phyloP scores from a whole-genome alignment of 1,284 basidiomycete genomes.

The Ustilago loliicola region DNA sequence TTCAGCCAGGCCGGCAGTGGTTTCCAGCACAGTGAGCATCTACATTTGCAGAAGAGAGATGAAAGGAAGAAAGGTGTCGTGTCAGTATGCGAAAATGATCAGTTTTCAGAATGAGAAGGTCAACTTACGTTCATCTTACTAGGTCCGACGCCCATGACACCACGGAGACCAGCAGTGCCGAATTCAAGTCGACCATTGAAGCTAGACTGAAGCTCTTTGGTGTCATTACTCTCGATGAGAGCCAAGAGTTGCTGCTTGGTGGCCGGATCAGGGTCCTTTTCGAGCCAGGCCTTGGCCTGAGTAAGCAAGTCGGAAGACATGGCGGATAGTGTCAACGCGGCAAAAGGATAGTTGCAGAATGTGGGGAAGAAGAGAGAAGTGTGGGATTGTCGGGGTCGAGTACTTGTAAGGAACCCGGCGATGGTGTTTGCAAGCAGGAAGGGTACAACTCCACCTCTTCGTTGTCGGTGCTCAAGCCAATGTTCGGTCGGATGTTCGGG shows the following conservation, averaged over 20 bases:
- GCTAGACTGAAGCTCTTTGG: slow-evolving; percentile 48
- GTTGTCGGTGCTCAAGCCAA: slow-evolving; percentile 4
- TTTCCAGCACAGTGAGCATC: slow-evolving; percentile 61
- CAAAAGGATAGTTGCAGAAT: neutral
- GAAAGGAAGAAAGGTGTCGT: neutral
- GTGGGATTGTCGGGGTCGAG: neutral
- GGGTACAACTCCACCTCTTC: slow-evolving; percentile 11
- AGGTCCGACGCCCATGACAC: slow-evolving; percentile 60
- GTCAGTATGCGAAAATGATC: too few relatives aligned
- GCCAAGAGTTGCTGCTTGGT: slow-evolving; percentile 43
- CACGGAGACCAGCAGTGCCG: slow-evolving; percentile 62
- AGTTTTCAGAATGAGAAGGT: neutral
- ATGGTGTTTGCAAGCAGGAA: slow-evolving; percentile 2
- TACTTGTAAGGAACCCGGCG: slow-evolving; percentile 11
- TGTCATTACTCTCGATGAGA: slow-evolving; percentile 46
- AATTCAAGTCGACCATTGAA: slow-evolving; percentile 60
- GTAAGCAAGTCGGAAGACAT: slow-evolving; percentile 37
- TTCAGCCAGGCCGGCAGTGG: slow-evolving; percentile 57
- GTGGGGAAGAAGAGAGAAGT: neutral
- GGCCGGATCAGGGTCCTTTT: slow-evolving; percentile 54
- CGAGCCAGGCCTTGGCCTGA: slow-evolving; percentile 58
- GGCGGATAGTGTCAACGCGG: neutral
- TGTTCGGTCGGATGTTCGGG: slow-evolving; percentile 30
- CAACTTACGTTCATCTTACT: slow-evolving; percentile 62
- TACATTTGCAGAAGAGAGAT: slow-evolving; percentile 5